Percentiles rank a stretch among this genome's conserved stretches.
Evolutionary conservation across 345 rosid species (phyloP).

Genomic region (Camelina neglecta): DNA sequence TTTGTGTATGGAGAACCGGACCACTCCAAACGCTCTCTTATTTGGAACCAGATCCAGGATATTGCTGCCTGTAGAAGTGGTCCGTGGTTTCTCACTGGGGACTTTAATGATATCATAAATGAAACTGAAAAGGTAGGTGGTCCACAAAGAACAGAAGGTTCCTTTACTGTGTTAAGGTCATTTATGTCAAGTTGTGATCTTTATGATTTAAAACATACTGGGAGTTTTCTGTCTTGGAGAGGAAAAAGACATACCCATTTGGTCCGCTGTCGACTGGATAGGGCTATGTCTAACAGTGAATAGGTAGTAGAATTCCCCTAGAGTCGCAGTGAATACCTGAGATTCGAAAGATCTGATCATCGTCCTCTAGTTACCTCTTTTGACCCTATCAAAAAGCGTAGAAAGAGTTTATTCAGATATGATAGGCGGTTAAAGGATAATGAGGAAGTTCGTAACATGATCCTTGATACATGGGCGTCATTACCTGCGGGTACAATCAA

Average conservation of each 20-base stretch:
- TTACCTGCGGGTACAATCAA: neutral
- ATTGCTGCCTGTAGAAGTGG: no score
- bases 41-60: no score
- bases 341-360: neutral
- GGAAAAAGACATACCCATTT: neutral
- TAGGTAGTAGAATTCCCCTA: neutral
- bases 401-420: neutral
- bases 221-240: neutral
- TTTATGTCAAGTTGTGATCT: neutral
- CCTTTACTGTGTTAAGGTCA: neutral
- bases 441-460: neutral
- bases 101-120: neutral
- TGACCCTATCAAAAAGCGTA: neutral
- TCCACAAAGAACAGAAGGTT: neutral
- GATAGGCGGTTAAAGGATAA: neutral
- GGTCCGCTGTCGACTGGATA: neutral
- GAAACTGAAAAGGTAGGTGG: neutral
- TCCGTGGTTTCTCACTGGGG: neutral
- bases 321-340: neutral
- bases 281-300: neutral
- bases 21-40: no score
- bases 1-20: no score
- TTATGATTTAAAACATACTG: neutral
- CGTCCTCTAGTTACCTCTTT: neutral
- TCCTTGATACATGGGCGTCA: neutral